Base-by-base conservation (phyloP, 2,329 filamentous ascomycete genomes). In the Fusarium sp. region DNA sequence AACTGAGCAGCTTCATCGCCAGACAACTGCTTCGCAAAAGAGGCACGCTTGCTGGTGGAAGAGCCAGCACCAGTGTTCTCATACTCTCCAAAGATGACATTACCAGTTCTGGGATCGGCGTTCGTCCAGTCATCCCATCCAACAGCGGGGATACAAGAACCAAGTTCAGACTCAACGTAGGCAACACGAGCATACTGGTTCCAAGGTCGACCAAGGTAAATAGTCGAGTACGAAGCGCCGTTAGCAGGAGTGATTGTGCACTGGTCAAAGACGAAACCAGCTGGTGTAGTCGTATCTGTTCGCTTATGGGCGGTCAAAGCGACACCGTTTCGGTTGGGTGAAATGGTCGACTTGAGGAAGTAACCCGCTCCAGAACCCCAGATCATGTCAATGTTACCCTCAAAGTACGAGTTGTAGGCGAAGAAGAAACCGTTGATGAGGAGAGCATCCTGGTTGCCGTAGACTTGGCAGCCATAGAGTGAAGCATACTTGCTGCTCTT, bases 361-460 rank as follows among this genome's bases (percentile, higher is more conserved):
- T 87, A 87, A 8, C 79, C 85, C 1, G 84, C 79, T 4, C 84
- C 85, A 29, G 80, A 78, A 11, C 85, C 85, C 75, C 82, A 81
- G 9, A 81, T 86, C 80, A 86, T 85, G 62, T 88, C 86, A 34
- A 86, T 87, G 2, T 84, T 86, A n/a, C 86, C 86, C 62, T 84
- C 81, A 42, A 88, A 83, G 58, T 84, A 79, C 58, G 82, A 84
- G 18, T 79, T 78, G 24, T 83, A 82, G 66, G 87, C 87, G 42
- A 88, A 83, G 69, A 89, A 84, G 58, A 82, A 81, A 5, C 87
- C 86, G 29, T 77, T 82, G 18, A 85, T 85, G n/a, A 88, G 78
- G 2, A 88, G 76, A 3, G 87, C 87, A 72, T 88, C 87, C 71
- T 88, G 86, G 75, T 83, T 88, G 0, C 87, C 87, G 27, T 80